phyloP scores from a whole-genome alignment of 202 grass and related monocot genomes.

The Carex sylvatica region DNA sequence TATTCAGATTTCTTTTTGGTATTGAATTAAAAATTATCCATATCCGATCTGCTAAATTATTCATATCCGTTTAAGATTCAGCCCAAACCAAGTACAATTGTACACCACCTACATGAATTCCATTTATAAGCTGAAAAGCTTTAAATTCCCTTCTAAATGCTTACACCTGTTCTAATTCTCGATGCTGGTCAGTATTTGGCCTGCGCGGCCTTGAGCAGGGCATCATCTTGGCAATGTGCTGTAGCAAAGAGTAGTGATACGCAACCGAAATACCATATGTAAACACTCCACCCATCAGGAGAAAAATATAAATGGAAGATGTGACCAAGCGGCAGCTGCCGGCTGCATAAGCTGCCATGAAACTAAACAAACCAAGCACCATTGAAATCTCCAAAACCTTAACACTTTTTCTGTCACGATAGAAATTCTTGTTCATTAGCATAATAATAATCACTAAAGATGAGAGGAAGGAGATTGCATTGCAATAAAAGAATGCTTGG shows the following conservation, averaged over 20 bases:
- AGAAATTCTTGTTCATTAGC: conserved; percentile 54
- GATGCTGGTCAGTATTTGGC: not conserved
- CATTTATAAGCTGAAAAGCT: not conserved
- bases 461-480: conserved; percentile 45
- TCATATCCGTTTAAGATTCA: too few relatives aligned
- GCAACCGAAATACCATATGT: conserved; percentile 29
- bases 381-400: conserved; percentile 49
- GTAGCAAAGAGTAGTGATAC: not conserved
- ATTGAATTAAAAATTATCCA: too few relatives aligned
- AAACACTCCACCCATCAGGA: conserved; percentile 41
- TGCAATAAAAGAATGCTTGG: conserved; percentile 54
- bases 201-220: not conserved
- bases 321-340: conserved; percentile 48
- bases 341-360: conserved; percentile 59
- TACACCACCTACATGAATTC: not conserved
- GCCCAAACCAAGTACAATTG: too few relatives aligned
- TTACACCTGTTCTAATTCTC: not conserved
- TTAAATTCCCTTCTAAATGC: not conserved
- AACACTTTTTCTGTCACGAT: conserved; percentile 37
- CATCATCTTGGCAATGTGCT: not conserved
- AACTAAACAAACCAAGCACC: conserved; percentile 41
- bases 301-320: conserved; percentile 44
- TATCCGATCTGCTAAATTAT: too few relatives aligned
- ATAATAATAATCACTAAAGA: conserved; percentile 58
- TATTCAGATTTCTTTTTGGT: too few relatives aligned